phyloP scores from a whole-genome alignment of 2,329 filamentous ascomycete genomes.

The Arthrobotrys megalospora region DNA sequence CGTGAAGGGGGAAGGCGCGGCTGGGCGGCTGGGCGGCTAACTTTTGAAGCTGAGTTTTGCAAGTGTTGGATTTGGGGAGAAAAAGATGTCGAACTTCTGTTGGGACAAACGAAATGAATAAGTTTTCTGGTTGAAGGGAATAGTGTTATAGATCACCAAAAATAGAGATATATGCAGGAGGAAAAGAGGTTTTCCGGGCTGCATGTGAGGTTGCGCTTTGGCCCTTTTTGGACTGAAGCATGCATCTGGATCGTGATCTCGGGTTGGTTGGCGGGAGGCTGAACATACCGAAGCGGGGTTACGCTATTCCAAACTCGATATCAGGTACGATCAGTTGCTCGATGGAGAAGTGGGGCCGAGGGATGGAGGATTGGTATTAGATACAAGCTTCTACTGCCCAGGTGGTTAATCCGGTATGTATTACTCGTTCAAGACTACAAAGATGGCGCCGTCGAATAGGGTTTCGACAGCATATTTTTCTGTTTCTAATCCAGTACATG shows the following conservation, averaged over 20 bases:
- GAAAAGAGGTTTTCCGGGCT: slow-evolving; percentile 4
- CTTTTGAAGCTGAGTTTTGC: slow-evolving; percentile 5
- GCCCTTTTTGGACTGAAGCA: slow-evolving; percentile 27
- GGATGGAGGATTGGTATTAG: background rate
- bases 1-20: slow-evolving; percentile 5
- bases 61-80: slow-evolving; percentile 31
- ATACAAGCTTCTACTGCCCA: background rate
- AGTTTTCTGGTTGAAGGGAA: background rate
- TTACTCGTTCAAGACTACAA: background rate
- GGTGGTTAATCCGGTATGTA: background rate
- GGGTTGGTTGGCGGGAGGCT: slow-evolving; percentile 45
- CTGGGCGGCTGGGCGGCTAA: slow-evolving; percentile 43
- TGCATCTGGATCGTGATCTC: slow-evolving; percentile 44
- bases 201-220: slow-evolving; percentile 42
- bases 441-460: slow-evolving; percentile 31
- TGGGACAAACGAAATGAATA: background rate
- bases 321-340: background rate
- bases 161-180: slow-evolving; percentile 3
- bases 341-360: slow-evolving; percentile 10
- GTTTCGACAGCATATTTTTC: slow-evolving; percentile 17
- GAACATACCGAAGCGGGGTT: slow-evolving; percentile 42
- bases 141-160: background rate
- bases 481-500: slow-evolving; percentile 13
- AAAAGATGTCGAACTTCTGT: background rate
- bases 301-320: slow-evolving; percentile 27